Conservation (phyloP, 768 basidiomycete genomes). For the Boletus rubropictus region DNA sequence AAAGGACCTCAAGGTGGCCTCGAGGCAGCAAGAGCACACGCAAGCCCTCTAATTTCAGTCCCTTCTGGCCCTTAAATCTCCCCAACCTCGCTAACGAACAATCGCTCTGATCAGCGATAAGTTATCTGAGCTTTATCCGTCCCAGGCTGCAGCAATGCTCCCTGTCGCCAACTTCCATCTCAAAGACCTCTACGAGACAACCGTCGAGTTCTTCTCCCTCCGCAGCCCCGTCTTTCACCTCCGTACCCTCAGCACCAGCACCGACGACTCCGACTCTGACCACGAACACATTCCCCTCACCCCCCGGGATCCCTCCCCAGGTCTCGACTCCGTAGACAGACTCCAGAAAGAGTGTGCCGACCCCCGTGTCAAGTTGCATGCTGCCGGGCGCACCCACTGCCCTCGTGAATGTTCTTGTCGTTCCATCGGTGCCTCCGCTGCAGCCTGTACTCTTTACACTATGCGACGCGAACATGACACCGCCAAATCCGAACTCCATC, state of each 20-base stretch:
- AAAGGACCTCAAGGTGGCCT: conserved; percentile 4
- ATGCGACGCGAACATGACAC: conserved; percentile 52
- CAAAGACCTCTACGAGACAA: conserved; percentile 45
- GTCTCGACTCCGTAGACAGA: conserved; percentile 36
- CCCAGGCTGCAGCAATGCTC: conserved; percentile 34
- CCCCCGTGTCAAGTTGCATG: conserved; percentile 41
- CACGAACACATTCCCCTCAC: conserved; percentile 24
- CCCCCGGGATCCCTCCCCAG: conserved; percentile 32
- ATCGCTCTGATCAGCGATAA: conserved; percentile 29
- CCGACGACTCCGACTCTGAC: conserved; percentile 28
- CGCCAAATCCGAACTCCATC: conserved; percentile 50
- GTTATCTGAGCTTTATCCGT: conserved; percentile 36
- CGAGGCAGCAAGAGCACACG: conserved; percentile 16
- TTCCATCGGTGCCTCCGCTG: conserved; percentile 35
- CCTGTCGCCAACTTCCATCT: conserved; percentile 44
- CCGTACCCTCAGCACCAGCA: conserved; percentile 18
- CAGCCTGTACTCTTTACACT: conserved; percentile 37
- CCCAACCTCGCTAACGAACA: conserved; percentile 1
- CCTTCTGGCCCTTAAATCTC: conserved; percentile 6
- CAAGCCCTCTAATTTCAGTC: conserved; percentile 12
- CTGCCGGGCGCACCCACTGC: conserved; percentile 32
- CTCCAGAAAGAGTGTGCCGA: conserved; percentile 37
- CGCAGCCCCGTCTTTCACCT: conserved; percentile 33
- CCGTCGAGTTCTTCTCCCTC: conserved; percentile 55
- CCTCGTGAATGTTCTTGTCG: conserved; percentile 29